Conservation (phyloP, 2,329 filamentous ascomycete species). For the Arthrobotrys iridis region DNA sequence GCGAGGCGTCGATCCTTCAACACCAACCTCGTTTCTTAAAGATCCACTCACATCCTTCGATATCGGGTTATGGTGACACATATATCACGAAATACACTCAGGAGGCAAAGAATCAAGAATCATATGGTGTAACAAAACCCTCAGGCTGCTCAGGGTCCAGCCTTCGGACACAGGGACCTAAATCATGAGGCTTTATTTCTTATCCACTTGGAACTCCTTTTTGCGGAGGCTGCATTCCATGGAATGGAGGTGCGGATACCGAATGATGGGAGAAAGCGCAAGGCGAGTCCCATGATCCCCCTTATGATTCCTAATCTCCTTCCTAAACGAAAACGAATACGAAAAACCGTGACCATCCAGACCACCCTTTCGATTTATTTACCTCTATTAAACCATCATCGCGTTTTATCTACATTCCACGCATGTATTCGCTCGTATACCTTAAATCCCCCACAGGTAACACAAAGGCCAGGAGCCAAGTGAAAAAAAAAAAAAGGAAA, state of each 20-base stretch:
- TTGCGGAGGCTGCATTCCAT: slow-evolving; percentile 14
- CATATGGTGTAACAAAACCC: slow-evolving; percentile 10
- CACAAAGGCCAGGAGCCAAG: slow-evolving; percentile 7
- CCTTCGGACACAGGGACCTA: neutral
- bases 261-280: slow-evolving; percentile 1
- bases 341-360: neutral
- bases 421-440: slow-evolving; percentile 9
- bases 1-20: slow-evolving; percentile 10
- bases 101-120: neutral
- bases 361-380: neutral
- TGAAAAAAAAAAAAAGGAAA: slow-evolving; percentile 7
- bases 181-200: slow-evolving; percentile 31
- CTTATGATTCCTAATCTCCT: slow-evolving; percentile 9
- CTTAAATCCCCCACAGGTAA: neutral
- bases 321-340: slow-evolving; percentile 29
- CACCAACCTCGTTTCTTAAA: neutral
- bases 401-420: slow-evolving; percentile 7
- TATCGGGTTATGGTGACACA: slow-evolving; percentile 1
- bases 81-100: slow-evolving; percentile 7
- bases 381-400: neutral
- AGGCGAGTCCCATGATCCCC: slow-evolving; percentile 35
- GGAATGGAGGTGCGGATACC: slow-evolving; percentile 5
- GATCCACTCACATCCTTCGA: neutral
- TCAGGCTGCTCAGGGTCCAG: neutral
- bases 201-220: neutral